These are phyloP conservation scores for Alectoria sarmentosa DNA, from an alignment of 495 filamentous ascomycete species.

Conservation along the genomic window DNA sequence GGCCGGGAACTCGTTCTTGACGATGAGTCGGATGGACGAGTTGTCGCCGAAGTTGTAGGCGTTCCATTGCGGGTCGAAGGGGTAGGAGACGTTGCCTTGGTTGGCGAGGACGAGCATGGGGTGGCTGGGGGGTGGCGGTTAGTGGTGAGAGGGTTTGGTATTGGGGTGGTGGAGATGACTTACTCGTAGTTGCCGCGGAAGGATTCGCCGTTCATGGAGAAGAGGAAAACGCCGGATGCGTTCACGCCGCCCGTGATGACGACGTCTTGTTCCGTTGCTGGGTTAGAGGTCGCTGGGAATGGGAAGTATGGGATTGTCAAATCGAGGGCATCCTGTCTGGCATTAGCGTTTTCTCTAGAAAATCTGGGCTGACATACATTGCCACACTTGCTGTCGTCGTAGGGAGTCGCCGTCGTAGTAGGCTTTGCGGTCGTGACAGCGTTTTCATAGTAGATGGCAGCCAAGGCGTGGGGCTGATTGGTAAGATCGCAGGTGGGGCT, in stretches of 20 bases:
- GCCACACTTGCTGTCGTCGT: slow-evolving; percentile 28
- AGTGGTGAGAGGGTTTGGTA: not conserved
- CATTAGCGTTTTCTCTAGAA: slow-evolving; percentile 25
- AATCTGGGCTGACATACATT: slow-evolving; percentile 35
- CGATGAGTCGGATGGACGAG: slow-evolving; percentile 46
- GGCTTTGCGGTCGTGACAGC: slow-evolving; percentile 28
- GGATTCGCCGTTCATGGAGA: slow-evolving; percentile 47
- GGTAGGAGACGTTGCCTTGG: slow-evolving; percentile 43
- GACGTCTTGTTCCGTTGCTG: slow-evolving; percentile 43
- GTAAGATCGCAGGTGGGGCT: slow-evolving; percentile 12
- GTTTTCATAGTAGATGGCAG: slow-evolving; percentile 37
- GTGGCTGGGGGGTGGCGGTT: slow-evolving; percentile 15
- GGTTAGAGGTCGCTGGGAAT: slow-evolving; percentile 40
- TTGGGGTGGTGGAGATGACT: not conserved
- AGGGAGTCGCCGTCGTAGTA: slow-evolving; percentile 13
- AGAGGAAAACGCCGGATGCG: slow-evolving; percentile 44
- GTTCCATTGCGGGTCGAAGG: slow-evolving; percentile 41
- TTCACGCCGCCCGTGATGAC: slow-evolving; percentile 45
- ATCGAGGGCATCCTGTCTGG: slow-evolving; percentile 41
- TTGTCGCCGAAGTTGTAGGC: slow-evolving; percentile 50
- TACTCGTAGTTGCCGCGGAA: slow-evolving; percentile 55
- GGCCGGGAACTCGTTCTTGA: slow-evolving; percentile 42
- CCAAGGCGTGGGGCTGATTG: slow-evolving; percentile 28
- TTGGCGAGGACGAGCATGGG: slow-evolving; percentile 50
- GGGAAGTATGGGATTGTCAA: slow-evolving; percentile 46